Conservation (phyloP, 2,329 filamentous ascomycete genomes). For the Sclerotinia glacialis region DNA sequence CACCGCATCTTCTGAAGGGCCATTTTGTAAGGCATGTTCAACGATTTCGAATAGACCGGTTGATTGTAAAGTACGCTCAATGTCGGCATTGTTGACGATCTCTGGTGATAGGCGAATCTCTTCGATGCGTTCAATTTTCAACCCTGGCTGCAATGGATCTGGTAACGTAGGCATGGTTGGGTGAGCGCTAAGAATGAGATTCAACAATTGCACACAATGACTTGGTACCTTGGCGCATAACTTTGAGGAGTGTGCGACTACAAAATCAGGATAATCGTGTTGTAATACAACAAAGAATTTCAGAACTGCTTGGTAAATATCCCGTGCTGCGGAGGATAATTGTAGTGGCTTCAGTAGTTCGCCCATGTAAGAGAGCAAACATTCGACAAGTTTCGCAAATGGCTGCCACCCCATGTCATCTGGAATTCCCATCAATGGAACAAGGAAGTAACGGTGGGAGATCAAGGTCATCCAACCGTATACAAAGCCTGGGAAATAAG, state of each 20-base stretch:
- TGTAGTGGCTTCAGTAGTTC: slow-evolving; percentile 74
- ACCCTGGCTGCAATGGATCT: slow-evolving; percentile 67
- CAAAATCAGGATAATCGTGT: slow-evolving; percentile 92
- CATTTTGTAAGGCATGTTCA: slow-evolving; percentile 57
- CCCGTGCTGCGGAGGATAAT: slow-evolving; percentile 67
- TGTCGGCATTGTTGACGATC: slow-evolving; percentile 63
- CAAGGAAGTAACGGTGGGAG: slow-evolving; percentile 81
- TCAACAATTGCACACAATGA: slow-evolving; percentile 83
- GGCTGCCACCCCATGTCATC: slow-evolving; percentile 71
- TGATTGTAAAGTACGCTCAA: slow-evolving; percentile 49
- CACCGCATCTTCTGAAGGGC: slow-evolving; percentile 68
- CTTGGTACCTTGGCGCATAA: slow-evolving; percentile 79
- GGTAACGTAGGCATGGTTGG: slow-evolving; percentile 69
- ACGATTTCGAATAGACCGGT: slow-evolving; percentile 58
- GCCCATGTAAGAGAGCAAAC: slow-evolving; percentile 70
- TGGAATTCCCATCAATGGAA: slow-evolving; percentile 67
- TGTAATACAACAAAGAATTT: slow-evolving; percentile 83
- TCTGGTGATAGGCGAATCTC: slow-evolving; percentile 68
- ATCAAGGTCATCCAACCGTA: slow-evolving; percentile 83
- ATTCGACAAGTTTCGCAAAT: slow-evolving; percentile 71
- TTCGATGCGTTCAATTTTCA: slow-evolving; percentile 74
- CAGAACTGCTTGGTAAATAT: slow-evolving; percentile 79
- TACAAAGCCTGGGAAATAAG: slow-evolving; percentile 74
- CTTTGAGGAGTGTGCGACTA: slow-evolving; percentile 80
- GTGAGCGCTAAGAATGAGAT: slow-evolving; percentile 80